Base-by-base conservation (phyloP, 192 early-diverging fungal species). In the Rhizophagus clarus region DNA sequence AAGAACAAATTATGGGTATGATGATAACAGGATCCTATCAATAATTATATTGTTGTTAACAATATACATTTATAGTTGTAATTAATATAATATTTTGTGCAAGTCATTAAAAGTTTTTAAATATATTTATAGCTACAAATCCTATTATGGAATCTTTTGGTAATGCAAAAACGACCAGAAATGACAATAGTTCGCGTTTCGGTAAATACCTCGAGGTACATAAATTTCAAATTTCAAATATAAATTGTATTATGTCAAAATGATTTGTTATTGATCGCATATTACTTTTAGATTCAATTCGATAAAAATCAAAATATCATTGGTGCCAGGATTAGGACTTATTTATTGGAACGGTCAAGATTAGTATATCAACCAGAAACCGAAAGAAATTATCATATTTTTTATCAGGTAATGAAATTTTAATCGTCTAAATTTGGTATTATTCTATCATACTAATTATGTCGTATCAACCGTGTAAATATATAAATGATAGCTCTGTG, bases 101-200 rank as follows among this genome's bases (percentile, higher is more conserved):
- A 40, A 40, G 37, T 40, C 8, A 45, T 1, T 31, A 32, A 82
- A 26, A 64, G 37, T 3, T 63, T 20, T 73, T 49, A 47, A 34
- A 34, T 34, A 40, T 42, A n/a, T 17, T 73, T 68, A 47, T 85
- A 86, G 93, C 98, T 4, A 99, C 97, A 56, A 99, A 99, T 87
- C 98, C 98, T 14, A 98, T 99, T 82, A 97, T 98, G 89, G 98
- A 99, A 91, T 93, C 98, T 64, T 99, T 99, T 83, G 98, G 98
- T 81, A 99, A 99, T 87, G 96, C 98, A 40, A 99, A 99, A 85
- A 99, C 98, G 14, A 98, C 98, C 9, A 88, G 98, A 83, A 99
- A 99, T 89, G 98, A 99, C 88, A 99, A 99, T 89, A 92, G 90
- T 76, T 98, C 97, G 66, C 93, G 98, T 28, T 99, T 99, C 83